Base-by-base conservation (phyloP, 75 land plant species). In the Selaginella moellendorffii region DNA sequence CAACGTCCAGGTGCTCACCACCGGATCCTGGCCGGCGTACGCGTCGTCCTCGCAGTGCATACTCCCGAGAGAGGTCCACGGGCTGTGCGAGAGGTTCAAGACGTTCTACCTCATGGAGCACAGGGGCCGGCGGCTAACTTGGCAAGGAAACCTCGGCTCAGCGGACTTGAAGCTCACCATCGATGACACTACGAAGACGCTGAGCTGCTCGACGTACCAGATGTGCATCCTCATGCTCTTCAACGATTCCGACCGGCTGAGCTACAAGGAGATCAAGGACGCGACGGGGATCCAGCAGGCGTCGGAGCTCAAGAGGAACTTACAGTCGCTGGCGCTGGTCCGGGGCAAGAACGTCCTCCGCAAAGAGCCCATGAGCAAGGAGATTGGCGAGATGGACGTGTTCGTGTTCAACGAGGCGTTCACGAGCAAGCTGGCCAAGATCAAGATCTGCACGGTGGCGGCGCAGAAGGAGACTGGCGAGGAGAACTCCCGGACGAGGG, bases 291-390 rank as follows among this genome's bases (percentile, higher is more conserved):
- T 92, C 22, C 90, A 86, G n/a, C 71, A 86, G 14, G 59, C 69
- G 54, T 54, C 69, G 54, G 97, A 92, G 31, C 69, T 92, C 68
- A 92, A 88, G 54, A 79, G 97, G 71, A 85, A 85, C 52, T 59
- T 92, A 63, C 97, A 92, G 69, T 92, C 97, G 8, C 54, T 92
- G 51, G 95, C 97, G 0, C 85, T 88, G 73, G 97, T 88, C 28
- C 88, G 83, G 69, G 97, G 97, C 18, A 88, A 88, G 66, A 91
- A 91, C 76, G 95, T 91, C 26, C 78, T 91, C 28, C 72, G 84
- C n/a, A 91, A 91, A 67, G 95, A 88, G 17, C 95, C 95, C 24
- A 91, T 91, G 97, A 85, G 97, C 76, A 91, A 83, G 70, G 96
- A 92, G 63, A 85, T 92, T 27, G 76, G 76, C 27, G 90, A 85